phyloP scores from a whole-genome alignment of 306 rosid species.

The Mimosa pudica region DNA sequence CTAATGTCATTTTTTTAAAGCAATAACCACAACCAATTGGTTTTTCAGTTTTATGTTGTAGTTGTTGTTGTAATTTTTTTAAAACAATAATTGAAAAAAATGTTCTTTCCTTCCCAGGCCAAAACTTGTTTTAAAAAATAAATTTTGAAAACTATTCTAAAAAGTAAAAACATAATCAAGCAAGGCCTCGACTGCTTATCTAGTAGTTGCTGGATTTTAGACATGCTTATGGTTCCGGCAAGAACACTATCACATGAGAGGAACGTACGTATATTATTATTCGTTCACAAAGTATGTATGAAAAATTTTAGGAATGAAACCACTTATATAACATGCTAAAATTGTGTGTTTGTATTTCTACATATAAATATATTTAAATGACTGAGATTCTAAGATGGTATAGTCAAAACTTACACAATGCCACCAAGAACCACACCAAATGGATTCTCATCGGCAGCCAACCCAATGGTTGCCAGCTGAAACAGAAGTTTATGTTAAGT shows the following conservation, averaged over 20 bases:
- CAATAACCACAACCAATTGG: too few species aligned
- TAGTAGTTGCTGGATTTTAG: neutral
- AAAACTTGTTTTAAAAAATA: too few species aligned
- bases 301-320: neutral
- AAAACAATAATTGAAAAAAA: too few species aligned
- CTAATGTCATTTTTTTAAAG: too few species aligned
- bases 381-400: conserved; percentile 3
- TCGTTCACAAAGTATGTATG: neutral
- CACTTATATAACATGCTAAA: neutral
- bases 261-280: neutral
- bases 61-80: too few species aligned
- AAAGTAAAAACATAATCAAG: too few species aligned
- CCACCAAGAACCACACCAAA: conserved; percentile 73
- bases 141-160: too few species aligned
- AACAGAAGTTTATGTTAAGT: neutral
- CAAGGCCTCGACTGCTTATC: too few species aligned
- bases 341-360: too few species aligned
- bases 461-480: conserved; percentile 74
- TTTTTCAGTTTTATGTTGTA: too few species aligned
- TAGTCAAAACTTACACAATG: conserved; percentile 50
- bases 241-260: neutral
- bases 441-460: conserved; percentile 78
- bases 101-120: too few species aligned
- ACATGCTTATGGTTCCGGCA: neutral
- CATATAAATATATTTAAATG: neutral